Evolutionary conservation across 495 filamentous ascomycete species (phyloP).

Genomic region (Penicillium coprophilum): DNA sequence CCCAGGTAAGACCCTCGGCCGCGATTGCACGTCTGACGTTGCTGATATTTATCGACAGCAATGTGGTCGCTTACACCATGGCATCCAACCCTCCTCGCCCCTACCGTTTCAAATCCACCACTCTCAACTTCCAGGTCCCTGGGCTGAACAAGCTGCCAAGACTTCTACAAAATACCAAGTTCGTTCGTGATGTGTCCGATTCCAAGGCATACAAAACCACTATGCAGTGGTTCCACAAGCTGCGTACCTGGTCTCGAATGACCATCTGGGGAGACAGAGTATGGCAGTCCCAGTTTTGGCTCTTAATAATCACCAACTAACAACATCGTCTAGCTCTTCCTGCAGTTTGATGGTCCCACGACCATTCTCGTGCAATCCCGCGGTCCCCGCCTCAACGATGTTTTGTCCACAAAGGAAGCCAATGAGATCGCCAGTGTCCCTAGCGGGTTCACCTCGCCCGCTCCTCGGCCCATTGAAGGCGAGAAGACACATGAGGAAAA

Average conservation of each 20-base stretch:
- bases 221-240: slow-evolving; percentile 55
- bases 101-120: slow-evolving; percentile 79
- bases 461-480: slow-evolving; percentile 33
- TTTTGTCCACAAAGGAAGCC: slow-evolving; percentile 70
- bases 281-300: slow-evolving; percentile 17
- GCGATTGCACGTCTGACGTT: not conserved
- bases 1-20: slow-evolving; percentile 52
- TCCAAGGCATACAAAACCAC: slow-evolving; percentile 69
- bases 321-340: slow-evolving; percentile 59
- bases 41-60: slow-evolving; percentile 46
- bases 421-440: slow-evolving; percentile 79
- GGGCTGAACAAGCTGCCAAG: slow-evolving; percentile 51
- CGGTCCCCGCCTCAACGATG: slow-evolving; percentile 70
- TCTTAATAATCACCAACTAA: slow-evolving; percentile 7
- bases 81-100: slow-evolving; percentile 70
- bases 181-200: slow-evolving; percentile 66
- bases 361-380: slow-evolving; percentile 85
- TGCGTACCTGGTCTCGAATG: slow-evolving; percentile 72
- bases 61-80: slow-evolving; percentile 86
- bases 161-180: slow-evolving; percentile 61
- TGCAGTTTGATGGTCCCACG: slow-evolving; percentile 82
- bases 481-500: slow-evolving; percentile 11
- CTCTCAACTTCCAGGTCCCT: slow-evolving; percentile 77
- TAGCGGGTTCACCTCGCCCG: slow-evolving; percentile 54
- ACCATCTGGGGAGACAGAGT: slow-evolving; percentile 93